These are phyloP conservation scores for Xerocomellus intermedius DNA, from an alignment of 768 basidiomycete species.

Conservation along the genomic window DNA sequence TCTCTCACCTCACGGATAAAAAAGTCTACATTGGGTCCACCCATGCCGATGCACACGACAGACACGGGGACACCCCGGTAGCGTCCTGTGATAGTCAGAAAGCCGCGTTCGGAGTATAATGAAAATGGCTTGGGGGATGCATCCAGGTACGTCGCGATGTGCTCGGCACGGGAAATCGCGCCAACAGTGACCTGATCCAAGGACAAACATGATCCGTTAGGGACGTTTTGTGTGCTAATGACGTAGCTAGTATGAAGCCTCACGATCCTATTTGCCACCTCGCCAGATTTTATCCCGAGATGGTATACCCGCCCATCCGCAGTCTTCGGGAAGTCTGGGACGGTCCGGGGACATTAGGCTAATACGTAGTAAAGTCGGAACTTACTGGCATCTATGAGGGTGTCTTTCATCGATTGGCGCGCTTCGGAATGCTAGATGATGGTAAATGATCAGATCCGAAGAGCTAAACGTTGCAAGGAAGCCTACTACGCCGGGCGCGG, in stretches of 20 bases:
- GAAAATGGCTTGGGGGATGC: slow-evolving; percentile 56
- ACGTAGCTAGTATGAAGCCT: slow-evolving; percentile 15
- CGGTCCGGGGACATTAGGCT: not conserved
- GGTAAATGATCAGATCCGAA: slow-evolving; percentile 1
- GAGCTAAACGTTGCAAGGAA: not conserved
- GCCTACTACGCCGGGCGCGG: too few species aligned
- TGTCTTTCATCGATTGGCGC: slow-evolving; percentile 51
- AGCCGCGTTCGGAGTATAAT: slow-evolving; percentile 71
- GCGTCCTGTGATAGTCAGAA: slow-evolving; percentile 67
- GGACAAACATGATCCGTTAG: slow-evolving; percentile 1
- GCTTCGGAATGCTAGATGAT: not conserved
- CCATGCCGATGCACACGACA: slow-evolving; percentile 83
- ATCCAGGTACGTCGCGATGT: slow-evolving; percentile 62
- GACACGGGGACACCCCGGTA: slow-evolving; percentile 64
- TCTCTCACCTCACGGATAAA: slow-evolving; percentile 81
- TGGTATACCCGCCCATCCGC: slow-evolving; percentile 76
- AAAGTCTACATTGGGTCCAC: slow-evolving; percentile 79
- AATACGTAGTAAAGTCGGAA: slow-evolving; percentile 13
- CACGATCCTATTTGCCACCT: slow-evolving; percentile 81
- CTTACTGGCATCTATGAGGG: slow-evolving; percentile 66
- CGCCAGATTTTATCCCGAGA: slow-evolving; percentile 69
- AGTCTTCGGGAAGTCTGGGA: slow-evolving; percentile 72
- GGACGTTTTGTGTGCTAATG: not conserved
- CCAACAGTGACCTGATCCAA: slow-evolving; percentile 67
- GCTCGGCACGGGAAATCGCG: slow-evolving; percentile 61